These are phyloP conservation scores for Cenococcum geophilum DNA, from an alignment of 495 filamentous ascomycete species.

Conservation along the genomic window DNA sequence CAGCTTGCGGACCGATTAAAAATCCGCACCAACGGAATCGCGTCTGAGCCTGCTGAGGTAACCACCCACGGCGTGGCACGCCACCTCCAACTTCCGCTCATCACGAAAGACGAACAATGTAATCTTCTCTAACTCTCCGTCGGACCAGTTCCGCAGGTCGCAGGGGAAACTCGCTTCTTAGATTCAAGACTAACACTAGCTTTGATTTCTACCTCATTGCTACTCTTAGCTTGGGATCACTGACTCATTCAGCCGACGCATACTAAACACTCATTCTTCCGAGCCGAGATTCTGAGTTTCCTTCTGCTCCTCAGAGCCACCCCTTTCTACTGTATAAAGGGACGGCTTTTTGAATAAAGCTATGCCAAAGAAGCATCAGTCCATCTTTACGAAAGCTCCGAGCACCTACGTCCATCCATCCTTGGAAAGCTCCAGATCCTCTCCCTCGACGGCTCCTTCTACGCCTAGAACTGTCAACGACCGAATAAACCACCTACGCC, in stretches of 20 bases:
- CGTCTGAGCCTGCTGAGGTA: too few species aligned
- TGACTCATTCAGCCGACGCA: slow-evolving; percentile 1
- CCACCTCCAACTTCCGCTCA: not conserved
- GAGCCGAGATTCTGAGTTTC: not conserved
- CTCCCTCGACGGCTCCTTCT: slow-evolving; percentile 5
- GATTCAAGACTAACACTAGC: not conserved
- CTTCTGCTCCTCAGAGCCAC: not conserved
- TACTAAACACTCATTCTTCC: not conserved
- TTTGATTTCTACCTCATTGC: not conserved
- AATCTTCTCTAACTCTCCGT: not conserved
- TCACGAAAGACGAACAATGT: not conserved
- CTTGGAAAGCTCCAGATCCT: slow-evolving; percentile 14
- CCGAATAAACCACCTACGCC: slow-evolving; percentile 37
- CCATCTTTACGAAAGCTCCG: slow-evolving; percentile 29
- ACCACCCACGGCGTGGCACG: too few species aligned
- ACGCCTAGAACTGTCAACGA: slow-evolving; percentile 36
- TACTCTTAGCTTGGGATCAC: not conserved
- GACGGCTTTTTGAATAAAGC: not conserved
- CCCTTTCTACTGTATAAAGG: not conserved
- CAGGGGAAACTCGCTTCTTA: not conserved
- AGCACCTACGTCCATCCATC: slow-evolving; percentile 31
- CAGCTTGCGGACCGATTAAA: too few species aligned
- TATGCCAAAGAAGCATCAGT: slow-evolving; percentile 39
- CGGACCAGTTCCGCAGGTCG: not conserved
- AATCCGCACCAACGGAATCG: too few species aligned